phyloP scores from a whole-genome alignment of 2,329 filamentous ascomycete species.

The Conoideocrella luteorostrata region DNA sequence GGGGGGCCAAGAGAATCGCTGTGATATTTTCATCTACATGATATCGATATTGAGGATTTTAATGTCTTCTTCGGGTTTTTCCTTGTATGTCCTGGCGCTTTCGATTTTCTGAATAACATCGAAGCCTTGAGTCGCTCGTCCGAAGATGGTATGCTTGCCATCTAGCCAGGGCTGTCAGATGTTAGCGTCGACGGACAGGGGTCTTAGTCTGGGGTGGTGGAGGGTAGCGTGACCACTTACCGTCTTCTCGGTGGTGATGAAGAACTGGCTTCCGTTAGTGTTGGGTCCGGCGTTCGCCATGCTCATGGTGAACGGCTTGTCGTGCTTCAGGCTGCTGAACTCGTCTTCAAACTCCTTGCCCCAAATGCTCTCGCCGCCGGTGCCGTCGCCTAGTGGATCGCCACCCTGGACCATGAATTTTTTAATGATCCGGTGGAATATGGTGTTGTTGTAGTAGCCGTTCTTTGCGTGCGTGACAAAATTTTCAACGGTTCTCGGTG shows the following conservation, averaged over 20 bases:
- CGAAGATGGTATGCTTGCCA: constrained; percentile 94
- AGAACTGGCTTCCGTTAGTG: constrained; percentile 95
- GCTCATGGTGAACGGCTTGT: constrained; percentile 91
- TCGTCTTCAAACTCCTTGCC: constrained; percentile 93
- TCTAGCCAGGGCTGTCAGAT: constrained; percentile 73
- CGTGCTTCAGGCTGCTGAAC: constrained; percentile 83
- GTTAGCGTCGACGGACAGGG: constrained; percentile 8
- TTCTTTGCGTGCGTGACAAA: constrained; percentile 86
- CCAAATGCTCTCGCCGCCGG: constrained; percentile 87
- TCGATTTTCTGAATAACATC: constrained; percentile 97
- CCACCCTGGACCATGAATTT: constrained; percentile 99
- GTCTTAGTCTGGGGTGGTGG: constrained; percentile 2
- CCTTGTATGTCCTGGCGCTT: constrained; percentile 76
- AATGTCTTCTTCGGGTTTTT: constrained; percentile 94
- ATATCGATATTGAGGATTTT: constrained; percentile 88
- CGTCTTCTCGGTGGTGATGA: constrained; percentile 96
- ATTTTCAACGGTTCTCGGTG: constrained; percentile 93
- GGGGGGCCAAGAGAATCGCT: background rate
- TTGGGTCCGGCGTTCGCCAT: constrained; percentile 98
- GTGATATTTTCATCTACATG: constrained; percentile 26
- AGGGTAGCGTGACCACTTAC: constrained; percentile 38
- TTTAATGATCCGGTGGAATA: constrained; percentile 93
- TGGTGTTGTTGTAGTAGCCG: constrained; percentile 95
- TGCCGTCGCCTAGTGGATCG: constrained; percentile 85
- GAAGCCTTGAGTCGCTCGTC: constrained; percentile 78